Evolutionary conservation across 2,329 filamentous ascomycete species (phyloP).

Genomic region (Alternaria sp.): DNA sequence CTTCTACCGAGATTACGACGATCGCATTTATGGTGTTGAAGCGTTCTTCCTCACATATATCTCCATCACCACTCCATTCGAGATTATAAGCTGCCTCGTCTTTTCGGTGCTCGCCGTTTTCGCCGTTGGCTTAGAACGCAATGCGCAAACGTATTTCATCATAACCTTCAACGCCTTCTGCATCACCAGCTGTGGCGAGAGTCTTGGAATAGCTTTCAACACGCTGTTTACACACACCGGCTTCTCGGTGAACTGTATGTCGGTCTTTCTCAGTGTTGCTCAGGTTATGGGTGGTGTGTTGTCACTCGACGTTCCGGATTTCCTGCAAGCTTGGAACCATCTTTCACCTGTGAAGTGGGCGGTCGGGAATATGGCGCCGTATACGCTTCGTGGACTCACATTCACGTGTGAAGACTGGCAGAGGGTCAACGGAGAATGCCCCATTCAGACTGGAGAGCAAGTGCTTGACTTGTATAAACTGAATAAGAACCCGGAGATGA

Average conservation of each 20-base stretch:
- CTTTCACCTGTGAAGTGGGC: slow-evolving; percentile 76
- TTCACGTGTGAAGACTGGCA: slow-evolving; percentile 72
- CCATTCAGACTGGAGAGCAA: slow-evolving; percentile 71
- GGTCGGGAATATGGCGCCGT: slow-evolving; percentile 71
- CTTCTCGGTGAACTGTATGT: slow-evolving; percentile 78
- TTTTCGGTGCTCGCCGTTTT: slow-evolving; percentile 72
- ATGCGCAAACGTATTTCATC: slow-evolving; percentile 71
- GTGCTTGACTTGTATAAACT: slow-evolving; percentile 73
- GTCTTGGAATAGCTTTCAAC: slow-evolving; percentile 81
- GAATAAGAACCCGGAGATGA: slow-evolving; percentile 67
- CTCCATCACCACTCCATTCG: slow-evolving; percentile 74
- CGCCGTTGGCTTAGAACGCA: slow-evolving; percentile 70
- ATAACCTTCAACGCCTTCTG: slow-evolving; percentile 74
- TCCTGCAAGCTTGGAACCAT: slow-evolving; percentile 67
- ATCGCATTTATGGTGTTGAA: slow-evolving; percentile 74
- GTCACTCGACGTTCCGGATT: slow-evolving; percentile 13
- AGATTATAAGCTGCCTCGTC: slow-evolving; percentile 69
- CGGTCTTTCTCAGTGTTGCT: slow-evolving; percentile 72
- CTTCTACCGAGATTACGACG: slow-evolving; percentile 79
- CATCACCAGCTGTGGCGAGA: slow-evolving; percentile 77
- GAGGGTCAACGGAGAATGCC: slow-evolving; percentile 68
- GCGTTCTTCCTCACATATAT: slow-evolving; percentile 77
- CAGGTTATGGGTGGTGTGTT: slow-evolving; percentile 66
- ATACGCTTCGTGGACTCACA: slow-evolving; percentile 65
- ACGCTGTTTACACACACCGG: slow-evolving; percentile 77